Conservation (phyloP, 176 grass and related monocot species). For the Coix lacrymajobi region DNA sequence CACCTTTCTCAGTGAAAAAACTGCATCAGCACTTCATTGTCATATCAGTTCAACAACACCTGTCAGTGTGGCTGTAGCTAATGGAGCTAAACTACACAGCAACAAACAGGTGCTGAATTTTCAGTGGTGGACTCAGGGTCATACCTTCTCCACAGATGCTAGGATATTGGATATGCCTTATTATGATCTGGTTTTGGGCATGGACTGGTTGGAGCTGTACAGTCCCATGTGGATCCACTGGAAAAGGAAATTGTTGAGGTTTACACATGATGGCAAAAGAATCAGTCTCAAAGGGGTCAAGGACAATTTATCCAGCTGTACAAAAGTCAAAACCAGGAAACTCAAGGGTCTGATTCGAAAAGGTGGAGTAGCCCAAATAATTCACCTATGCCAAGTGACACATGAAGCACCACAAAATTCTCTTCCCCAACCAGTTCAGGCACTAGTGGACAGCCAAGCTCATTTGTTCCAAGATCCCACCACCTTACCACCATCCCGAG, state of each 20-base stretch:
- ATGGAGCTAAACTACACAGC: rapidly evolving
- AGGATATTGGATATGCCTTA: rapidly evolving
- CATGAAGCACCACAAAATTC: no score
- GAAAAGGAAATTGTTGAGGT: not conserved
- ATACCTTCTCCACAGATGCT: rapidly evolving
- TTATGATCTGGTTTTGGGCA: not conserved
- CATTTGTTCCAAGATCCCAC: no score
- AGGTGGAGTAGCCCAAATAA: not conserved
- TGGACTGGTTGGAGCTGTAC: not conserved
- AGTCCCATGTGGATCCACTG: not conserved
- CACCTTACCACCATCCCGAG: no score
- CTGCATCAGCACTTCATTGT: rapidly evolving
- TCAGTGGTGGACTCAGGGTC: not conserved
- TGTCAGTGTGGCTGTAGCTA: rapidly evolving
- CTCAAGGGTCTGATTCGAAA: not conserved
- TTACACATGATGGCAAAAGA: not conserved
- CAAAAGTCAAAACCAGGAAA: not conserved
- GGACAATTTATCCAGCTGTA: no score
- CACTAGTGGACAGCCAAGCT: no score
- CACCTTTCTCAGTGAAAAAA: rapidly evolving
- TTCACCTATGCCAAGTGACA: not conserved
- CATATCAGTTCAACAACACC: rapidly evolving
- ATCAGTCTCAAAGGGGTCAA: no score
- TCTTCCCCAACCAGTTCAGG: no score
- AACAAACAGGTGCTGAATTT: rapidly evolving